Percentiles rank a stretch among this genome's conserved stretches.
These are phyloP conservation scores for Pseudomassariella vexata DNA, from an alignment of 2,329 filamentous ascomycete genomes.

Conservation along the genomic window DNA sequence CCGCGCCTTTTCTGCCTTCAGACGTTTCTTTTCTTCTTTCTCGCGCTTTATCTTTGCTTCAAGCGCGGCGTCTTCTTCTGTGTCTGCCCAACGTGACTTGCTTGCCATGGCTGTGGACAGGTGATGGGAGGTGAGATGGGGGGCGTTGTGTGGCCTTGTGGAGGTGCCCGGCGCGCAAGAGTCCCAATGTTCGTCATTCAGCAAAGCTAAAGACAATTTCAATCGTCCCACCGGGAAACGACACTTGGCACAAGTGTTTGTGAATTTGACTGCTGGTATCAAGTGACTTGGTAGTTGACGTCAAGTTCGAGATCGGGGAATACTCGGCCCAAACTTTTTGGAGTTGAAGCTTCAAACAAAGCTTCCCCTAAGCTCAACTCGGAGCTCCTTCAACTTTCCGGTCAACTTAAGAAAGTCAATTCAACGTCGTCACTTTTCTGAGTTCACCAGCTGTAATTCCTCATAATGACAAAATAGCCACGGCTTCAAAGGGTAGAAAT, in stretches of 20 bases:
- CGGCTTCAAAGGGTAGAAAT: slow-evolving; percentile 11
- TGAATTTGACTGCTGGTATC: too few species aligned
- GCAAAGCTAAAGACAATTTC: too few species aligned
- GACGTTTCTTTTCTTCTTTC: slow-evolving; percentile 83
- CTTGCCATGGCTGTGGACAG: slow-evolving; percentile 45
- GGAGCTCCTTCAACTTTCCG: background rate
- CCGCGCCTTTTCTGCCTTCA: slow-evolving; percentile 76
- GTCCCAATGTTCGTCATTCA: too few species aligned
- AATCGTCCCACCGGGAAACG: too few species aligned
- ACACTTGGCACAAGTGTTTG: too few species aligned
- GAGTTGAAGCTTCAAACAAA: background rate
- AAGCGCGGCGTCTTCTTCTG: slow-evolving; percentile 72
- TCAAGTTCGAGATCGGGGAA: background rate
- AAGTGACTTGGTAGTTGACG: background rate
- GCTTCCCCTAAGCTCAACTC: too few species aligned
- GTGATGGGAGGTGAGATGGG: too few species aligned
- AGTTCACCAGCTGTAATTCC: too few species aligned
- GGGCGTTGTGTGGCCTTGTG: too few species aligned
- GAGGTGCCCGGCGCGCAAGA: too few species aligned
- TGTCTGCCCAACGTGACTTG: slow-evolving; percentile 83
- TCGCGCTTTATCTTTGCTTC: slow-evolving; percentile 69
- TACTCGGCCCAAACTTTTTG: slow-evolving; percentile 1
- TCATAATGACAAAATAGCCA: background rate
- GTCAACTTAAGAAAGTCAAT: background rate
- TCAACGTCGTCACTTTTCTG: too few species aligned